These are phyloP conservation scores for Eremothecium gossypii DNA, from an alignment of 1,139 yeast genomes.

Conservation along the genomic window DNA sequence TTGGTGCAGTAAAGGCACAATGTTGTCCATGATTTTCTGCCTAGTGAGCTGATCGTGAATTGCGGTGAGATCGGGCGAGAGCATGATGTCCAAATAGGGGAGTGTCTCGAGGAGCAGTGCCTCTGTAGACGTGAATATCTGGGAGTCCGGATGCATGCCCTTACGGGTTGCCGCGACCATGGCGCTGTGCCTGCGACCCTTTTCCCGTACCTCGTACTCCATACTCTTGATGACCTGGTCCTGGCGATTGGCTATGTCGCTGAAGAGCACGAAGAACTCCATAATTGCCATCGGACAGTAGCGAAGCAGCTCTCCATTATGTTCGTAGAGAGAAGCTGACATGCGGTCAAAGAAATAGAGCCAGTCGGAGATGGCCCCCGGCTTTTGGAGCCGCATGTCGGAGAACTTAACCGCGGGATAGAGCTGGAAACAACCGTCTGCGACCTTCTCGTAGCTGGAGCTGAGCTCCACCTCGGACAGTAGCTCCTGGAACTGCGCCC, in stretches of 20 bases:
- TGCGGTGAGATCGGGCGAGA: conserved; percentile 37
- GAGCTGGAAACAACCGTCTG: conserved; percentile 63
- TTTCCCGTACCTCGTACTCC: conserved; percentile 23
- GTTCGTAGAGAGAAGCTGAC: conserved; percentile 36
- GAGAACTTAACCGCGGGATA: conserved; percentile 49
- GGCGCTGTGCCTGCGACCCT: conserved; percentile 9
- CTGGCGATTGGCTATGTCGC: conserved; percentile 42
- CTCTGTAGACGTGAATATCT: conserved; percentile 14
- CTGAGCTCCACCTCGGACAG: conserved; percentile 40
- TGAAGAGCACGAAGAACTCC: conserved; percentile 57
- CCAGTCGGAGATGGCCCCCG: conserved; percentile 70
- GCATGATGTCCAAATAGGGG: conserved; percentile 40
- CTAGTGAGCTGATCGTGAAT: conserved; percentile 22
- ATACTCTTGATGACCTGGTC: conserved; percentile 18
- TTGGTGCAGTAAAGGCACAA: conserved; percentile 26
- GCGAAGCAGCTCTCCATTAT: conserved; percentile 41
- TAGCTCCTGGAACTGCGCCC: conserved; percentile 40
- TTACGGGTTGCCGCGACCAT: conserved; percentile 4
- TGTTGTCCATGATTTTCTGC: conserved; percentile 19
- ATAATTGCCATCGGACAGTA: conserved; percentile 53
- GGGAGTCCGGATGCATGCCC: conserved; percentile 13
- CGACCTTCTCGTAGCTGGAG: conserved; percentile 51
- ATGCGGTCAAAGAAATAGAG: conserved; percentile 54
- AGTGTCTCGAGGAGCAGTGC: conserved; percentile 31
- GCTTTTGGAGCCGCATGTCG: conserved; percentile 59